These are phyloP conservation scores for Sclerotinia trifoliorum DNA, from an alignment of 2,329 filamentous ascomycete species.

Conservation along the genomic window DNA sequence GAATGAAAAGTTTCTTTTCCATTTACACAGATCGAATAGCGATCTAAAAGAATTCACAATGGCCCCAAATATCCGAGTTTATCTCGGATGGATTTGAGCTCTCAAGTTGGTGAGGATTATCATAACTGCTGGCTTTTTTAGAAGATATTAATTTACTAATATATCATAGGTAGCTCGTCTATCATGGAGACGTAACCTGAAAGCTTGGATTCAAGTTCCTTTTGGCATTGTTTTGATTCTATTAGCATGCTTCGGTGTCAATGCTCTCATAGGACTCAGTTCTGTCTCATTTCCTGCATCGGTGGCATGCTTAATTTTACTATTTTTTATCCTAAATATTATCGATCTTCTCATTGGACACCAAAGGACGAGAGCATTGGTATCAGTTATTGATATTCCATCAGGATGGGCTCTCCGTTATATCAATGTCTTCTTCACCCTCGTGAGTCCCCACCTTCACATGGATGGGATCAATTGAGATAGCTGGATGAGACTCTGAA, in stretches of 20 bases:
- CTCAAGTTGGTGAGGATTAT: slow-evolving; percentile 34
- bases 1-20: neutral
- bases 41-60: neutral
- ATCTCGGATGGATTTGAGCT: slow-evolving; percentile 33
- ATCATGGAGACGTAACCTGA: slow-evolving; percentile 38
- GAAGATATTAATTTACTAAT: slow-evolving; percentile 24
- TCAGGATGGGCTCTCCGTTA: slow-evolving; percentile 27
- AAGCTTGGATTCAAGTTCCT: slow-evolving; percentile 54
- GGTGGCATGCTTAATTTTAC: slow-evolving; percentile 55
- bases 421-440: slow-evolving; percentile 28
- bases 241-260: slow-evolving; percentile 44
- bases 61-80: slow-evolving; percentile 1
- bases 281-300: slow-evolving; percentile 58
- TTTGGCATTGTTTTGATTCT: slow-evolving; percentile 43
- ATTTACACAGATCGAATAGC: neutral
- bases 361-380: slow-evolving; percentile 48
- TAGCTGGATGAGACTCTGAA: slow-evolving; percentile 11
- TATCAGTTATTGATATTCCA: slow-evolving; percentile 53
- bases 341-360: slow-evolving; percentile 50
- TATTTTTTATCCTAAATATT: slow-evolving; percentile 52
- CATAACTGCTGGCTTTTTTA: neutral
- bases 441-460: slow-evolving; percentile 12
- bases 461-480: neutral
- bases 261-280: slow-evolving; percentile 45
- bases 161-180: slow-evolving; percentile 33